Evolutionary conservation across 257 asterid genomes (phyloP), one percentile per base, ranked within the genome.

Genomic region (Solanum medicagineum): DNA sequence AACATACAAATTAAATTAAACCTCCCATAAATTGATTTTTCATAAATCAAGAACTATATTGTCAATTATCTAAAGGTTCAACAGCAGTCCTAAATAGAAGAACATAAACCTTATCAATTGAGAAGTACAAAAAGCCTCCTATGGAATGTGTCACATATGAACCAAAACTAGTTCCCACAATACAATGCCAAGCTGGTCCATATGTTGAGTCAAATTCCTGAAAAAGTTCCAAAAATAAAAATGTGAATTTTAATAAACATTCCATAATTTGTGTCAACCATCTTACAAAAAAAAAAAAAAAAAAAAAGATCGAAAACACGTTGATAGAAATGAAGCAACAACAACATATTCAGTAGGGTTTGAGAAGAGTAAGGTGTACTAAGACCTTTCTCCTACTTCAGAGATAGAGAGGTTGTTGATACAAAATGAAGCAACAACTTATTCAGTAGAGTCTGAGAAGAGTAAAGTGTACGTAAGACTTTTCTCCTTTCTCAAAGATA

Each of bases 101-200:
- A 85, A 93, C 91, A 44, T 93, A 93, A 20, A 93, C 90, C 90
- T 94, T 95, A 84, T 95, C 95, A 11, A 95, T 93, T 0, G 98
- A 95, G 93, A 95, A 95, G 87, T 95, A 95, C 90, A 95, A 83
- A 89, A 95, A 95, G 29, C 98, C 98, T 85, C 98, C 96, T 17
- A 92, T 44, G 1, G 97, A 94, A 87, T 95, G 97, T 54, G 98
- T 95, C 10, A 95, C 98, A 62, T 93, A 95, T 8, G 98, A 95
- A 19, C 98, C 98, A 53, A 94, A 94, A 89, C 98, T 95, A 0
- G 91, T 92, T 74, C 98, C 98, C 2, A 95, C 98, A 1, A 95
- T 90, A 90, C 98, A 95, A 90, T 95, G 97, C 98, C 98, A 94
- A 49, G 98, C 98, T 32, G 98, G 97, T 65, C 98, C 98, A 80